Evolutionary conservation across 805 yeast genomes (phyloP), one percentile per base, ranked within the genome.

Genomic region (Lachancea cidri): DNA sequence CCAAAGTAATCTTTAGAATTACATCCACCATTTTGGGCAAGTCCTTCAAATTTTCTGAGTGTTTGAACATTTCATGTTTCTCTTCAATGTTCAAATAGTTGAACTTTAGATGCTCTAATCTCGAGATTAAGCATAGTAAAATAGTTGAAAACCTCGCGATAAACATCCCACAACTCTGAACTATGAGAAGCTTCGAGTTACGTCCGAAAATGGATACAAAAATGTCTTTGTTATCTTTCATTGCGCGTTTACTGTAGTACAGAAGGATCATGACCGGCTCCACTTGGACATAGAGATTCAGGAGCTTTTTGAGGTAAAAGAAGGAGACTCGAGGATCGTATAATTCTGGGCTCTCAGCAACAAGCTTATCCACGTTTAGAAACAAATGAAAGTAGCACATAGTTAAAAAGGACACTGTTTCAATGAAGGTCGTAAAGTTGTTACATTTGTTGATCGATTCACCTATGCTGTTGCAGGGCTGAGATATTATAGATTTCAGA

Each of bases 21-120:
- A 44, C 41, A 6, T 45, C 49, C 9, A 60, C 44, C 0, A 27
- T 39, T 20, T 30, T 39, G 5, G 27, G 29, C 38, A 37, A 33
- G 14, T 20, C 30, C 29, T 9, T 29, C 18, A 18, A 18, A 11
- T 20, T 30, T 20, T 19, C 38, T 7, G 22, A 9, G 5, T 22
- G 16, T 20, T 20, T 15, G n/a, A 25, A 8, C 29, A 30, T 19
- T 17, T 20, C 5, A 17, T 29, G 17, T 4, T 22, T 24, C 15
- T 24, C 9, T 17, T 33, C 5, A 17, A 30, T 11, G 32, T 35
- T 25, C 44, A 45, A 29, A 29, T 54, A 48, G 35, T 52, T 54
- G 30, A 47, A 51, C 43, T 50, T 58, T 29, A 53, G 52, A 37
- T 61, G 61, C 15, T 56, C 39, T 4, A 59, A 50, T 43, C 73